Base-by-base conservation (phyloP, 2,329 filamentous ascomycete species). In the Fonsecaea multimorphosa region DNA sequence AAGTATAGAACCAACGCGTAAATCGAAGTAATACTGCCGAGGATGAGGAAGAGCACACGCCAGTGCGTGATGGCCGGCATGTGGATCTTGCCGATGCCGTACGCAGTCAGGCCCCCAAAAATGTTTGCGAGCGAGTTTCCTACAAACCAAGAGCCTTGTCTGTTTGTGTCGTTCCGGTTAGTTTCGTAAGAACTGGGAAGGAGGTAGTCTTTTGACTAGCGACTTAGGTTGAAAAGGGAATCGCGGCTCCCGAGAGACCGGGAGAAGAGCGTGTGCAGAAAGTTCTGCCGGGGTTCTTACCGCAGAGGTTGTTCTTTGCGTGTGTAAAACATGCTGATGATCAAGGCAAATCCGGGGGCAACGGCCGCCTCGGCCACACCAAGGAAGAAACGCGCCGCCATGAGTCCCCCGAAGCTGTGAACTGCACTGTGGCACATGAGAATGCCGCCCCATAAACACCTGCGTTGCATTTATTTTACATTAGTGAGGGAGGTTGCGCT, bases 21-120 rank as follows among this genome's bases (percentile, higher is more conserved):
- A 9, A 63, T 71, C 7, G 72, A 58, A 3, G 76, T 77, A 19
- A 76, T 67, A 9, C 71, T 65, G 2, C 76, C 76, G 16, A 77
- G 66, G 63, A 78, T 76, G 2, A 78, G 75, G 72, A 91, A 91
- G 58, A 90, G 86, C 1, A 85, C 78, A 38, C 76, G 62, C 78
- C 78, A 80, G 27, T 74, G 68, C 22, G 71, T 70, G 8, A 90
- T 78, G 0, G 72, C 73, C 6, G 69, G 67, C 49, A 70, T 72
- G 11, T 70, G 55, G 53, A 74, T 74, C 31, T 75, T 73, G 0
- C 73, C 80, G 38, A 83, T 81, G 0, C 78, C 80, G 49, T 79
- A 82, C 0, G 78, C 78, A 1, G 82, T 72, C 11, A 76, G 72
- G 19, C 82, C 84, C 16, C 85, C 86, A 7, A 75, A 65, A 2